Percentiles rank a stretch among this genome's conserved stretches.
Conservation (phyloP, 1,284 basidiomycete species). For the Golubevia sp. region DNA sequence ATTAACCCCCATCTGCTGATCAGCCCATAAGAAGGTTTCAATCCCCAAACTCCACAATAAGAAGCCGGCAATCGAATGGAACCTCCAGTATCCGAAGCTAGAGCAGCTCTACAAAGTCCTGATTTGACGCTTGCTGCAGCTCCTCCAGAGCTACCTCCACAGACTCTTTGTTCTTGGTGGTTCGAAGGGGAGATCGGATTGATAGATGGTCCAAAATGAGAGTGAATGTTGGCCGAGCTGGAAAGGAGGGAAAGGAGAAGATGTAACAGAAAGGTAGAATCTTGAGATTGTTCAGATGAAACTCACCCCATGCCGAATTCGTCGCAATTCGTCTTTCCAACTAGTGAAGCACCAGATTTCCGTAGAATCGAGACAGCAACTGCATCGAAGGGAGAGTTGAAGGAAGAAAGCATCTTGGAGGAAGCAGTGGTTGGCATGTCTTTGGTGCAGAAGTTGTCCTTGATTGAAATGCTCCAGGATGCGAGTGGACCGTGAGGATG, state of each 20-base stretch:
- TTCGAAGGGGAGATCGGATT: conserved; percentile 70
- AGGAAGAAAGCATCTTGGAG: conserved; percentile 62
- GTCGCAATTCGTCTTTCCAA: conserved; percentile 93
- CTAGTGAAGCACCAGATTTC: conserved; percentile 72
- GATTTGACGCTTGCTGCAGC: conserved; percentile 44
- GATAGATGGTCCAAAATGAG: conserved; percentile 74
- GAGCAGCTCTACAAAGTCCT: conserved; percentile 63
- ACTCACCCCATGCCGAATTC: conserved; percentile 96
- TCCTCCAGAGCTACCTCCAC: conserved; percentile 64
- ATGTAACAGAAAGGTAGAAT: too few species aligned
- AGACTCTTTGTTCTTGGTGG: conserved; percentile 66
- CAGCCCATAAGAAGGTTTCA: conserved; percentile 94
- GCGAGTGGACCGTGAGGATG: conserved; percentile 25
- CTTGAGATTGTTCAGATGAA: too few species aligned
- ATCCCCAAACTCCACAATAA: conserved; percentile 86
- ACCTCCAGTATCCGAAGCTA: conserved; percentile 94
- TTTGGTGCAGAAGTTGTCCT: conserved; percentile 47
- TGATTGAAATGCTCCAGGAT: conserved; percentile 45
- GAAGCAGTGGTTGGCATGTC: conserved; percentile 34
- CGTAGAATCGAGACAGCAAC: conserved; percentile 76
- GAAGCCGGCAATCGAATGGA: conserved; percentile 89
- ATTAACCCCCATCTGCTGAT: conserved; percentile 89
- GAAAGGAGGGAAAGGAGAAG: background rate
- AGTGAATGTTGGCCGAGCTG: conserved; percentile 76
- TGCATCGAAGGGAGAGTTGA: conserved; percentile 81